Percentiles rank a stretch among this genome's conserved stretches.
These are phyloP conservation scores for Hebeloma cylindrosporum DNA, from an alignment of 768 basidiomycete genomes.

Conservation along the genomic window DNA sequence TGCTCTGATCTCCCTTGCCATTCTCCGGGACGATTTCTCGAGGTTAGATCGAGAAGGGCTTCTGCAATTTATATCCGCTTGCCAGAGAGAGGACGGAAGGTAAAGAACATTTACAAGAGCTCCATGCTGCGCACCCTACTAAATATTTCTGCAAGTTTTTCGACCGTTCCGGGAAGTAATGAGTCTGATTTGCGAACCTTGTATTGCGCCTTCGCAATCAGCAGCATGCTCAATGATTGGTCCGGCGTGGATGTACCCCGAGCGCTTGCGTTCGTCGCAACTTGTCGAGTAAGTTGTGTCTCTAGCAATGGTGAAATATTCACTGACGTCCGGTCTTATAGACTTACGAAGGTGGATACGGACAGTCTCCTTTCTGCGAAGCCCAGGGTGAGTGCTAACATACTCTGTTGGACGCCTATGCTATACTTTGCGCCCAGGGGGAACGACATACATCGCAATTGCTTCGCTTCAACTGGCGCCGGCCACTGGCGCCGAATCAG, in stretches of 20 bases:
- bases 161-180: conserved; percentile 60
- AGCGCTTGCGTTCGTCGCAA: conserved; percentile 62
- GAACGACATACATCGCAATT: conserved; percentile 90
- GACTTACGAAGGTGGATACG: conserved; percentile 94
- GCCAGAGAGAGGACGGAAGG: conserved; percentile 86
- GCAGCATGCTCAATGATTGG: conserved; percentile 79
- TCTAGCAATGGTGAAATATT: conserved; percentile 1
- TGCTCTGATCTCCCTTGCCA: conserved; percentile 77
- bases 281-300: conserved; percentile 62
- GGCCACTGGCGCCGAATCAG: conserved; percentile 15
- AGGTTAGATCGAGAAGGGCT: conserved; percentile 69
- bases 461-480: conserved; percentile 66
- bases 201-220: conserved; percentile 87
- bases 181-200: conserved; percentile 82
- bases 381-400: conserved; percentile 63
- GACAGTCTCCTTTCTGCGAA: conserved; percentile 78
- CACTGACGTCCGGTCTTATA: conserved; percentile 30
- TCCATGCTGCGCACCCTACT: not conserved
- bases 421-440: conserved; percentile 50
- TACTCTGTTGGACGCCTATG: not conserved
- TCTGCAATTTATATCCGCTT: conserved; percentile 61
- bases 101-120: conserved; percentile 28
- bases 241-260: conserved; percentile 61
- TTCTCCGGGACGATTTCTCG: conserved; percentile 84
- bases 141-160: conserved; percentile 49